Evolutionary conservation across 2,329 filamentous ascomycete species (phyloP), one percentile per base, ranked within the genome.

Genomic region (Camillea tinctor): DNA sequence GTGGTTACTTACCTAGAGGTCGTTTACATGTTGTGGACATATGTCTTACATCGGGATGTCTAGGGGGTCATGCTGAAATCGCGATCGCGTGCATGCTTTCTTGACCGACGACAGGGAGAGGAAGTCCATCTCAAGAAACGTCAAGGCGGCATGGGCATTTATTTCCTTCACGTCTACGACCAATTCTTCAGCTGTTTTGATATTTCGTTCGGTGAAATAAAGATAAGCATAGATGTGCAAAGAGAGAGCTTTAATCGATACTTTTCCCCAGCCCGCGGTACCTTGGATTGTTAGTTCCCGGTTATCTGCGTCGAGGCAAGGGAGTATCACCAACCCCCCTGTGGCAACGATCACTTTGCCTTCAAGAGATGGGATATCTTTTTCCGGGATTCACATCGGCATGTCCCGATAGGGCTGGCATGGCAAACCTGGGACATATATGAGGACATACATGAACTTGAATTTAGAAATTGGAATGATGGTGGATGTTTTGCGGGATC

Each of bases 151-250:
- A 2, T 58, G 54, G 1, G 61, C 57, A 1, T 26, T 52, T 4
- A 74, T 66, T 21, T 69, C 59, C 30, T 71, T 66, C 23, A 75
- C 70, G 13, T 74, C 68, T 7, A 75, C 4, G 69, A 75, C 71
- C 21, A 82, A 77, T 13, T 75, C 75, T 20, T 76, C 72, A 17
- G 73, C 76, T 8, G 78, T 79, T 64, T 80, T 76, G 54, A 68
- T 72, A 36, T 75, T 80, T 36, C 82, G 79, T 1, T 80, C 81
- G n/a, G 76, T 80, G 57, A 86, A 76, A 71, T 81, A 84, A 58
- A 87, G 81, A 55, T 81, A 77, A 2, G 74, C 71, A 17, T 84
- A 82, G n/a, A 73, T 54, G 62, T 80, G 78, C 55, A 73, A 73
- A 13, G 77, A 74, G 7, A 81, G 71, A 3, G 75, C 73, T 13